Percentiles rank a stretch among this genome's conserved stretches.
Conservation (phyloP, 2,329 filamentous ascomycete genomes). For the Mycosphaerella sp. region DNA sequence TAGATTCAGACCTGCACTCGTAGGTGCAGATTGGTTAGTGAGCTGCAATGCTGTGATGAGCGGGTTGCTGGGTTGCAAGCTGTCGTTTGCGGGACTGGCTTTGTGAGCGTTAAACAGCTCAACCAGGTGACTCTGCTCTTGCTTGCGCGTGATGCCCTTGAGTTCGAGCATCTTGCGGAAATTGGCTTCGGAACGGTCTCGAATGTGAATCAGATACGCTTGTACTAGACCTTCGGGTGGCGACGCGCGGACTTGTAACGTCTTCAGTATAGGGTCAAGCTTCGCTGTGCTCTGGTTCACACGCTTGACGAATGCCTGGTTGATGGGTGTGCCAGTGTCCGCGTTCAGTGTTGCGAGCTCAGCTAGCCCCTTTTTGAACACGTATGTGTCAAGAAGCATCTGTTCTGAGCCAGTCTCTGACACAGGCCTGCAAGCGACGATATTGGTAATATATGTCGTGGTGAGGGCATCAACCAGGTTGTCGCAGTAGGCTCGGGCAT, state of each 20-base stretch:
- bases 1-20: conserved; percentile 20
- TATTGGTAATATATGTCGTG: conserved; percentile 69
- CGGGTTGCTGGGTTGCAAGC: conserved; percentile 60
- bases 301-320: conserved; percentile 69
- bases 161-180: conserved; percentile 95
- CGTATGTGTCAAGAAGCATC: conserved; percentile 95
- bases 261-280: conserved; percentile 90
- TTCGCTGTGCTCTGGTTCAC: conserved; percentile 78
- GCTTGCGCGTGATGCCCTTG: conserved; percentile 76
- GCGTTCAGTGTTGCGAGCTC: conserved; percentile 59
- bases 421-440: conserved; percentile 83
- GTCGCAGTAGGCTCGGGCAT: conserved; percentile 89
- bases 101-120: conserved; percentile 89
- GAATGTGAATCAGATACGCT: conserved; percentile 95
- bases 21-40: conserved; percentile 31
- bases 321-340: conserved; percentile 49
- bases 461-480: conserved; percentile 87
- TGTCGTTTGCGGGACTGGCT: conserved; percentile 57
- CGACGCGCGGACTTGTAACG: conserved; percentile 83
- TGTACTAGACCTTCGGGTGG: conserved; percentile 92
- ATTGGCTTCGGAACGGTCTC: conserved; percentile 85
- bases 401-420: conserved; percentile 93
- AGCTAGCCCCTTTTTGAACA: conserved; percentile 71
- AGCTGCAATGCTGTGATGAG: conserved; percentile 61
- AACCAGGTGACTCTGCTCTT: conserved; percentile 72